Base-by-base conservation (phyloP, 768 basidiomycete species). In the Panaeolus cyanescens region DNA sequence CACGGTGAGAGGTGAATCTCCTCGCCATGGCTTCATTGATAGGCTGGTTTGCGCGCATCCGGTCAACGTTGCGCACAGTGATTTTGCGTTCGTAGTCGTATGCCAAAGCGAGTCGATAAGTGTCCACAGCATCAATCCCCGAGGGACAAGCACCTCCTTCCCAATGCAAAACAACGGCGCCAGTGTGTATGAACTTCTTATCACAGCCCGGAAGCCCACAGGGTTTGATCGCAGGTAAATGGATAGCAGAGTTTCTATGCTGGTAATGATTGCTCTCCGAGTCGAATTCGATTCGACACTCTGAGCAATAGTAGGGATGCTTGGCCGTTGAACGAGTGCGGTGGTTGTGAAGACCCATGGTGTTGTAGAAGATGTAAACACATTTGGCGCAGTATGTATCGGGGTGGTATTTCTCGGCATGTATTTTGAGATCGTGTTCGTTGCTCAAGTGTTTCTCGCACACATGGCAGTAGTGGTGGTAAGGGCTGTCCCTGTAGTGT, bases 101-200 rank as follows among this genome's bases (percentile, higher is more conserved):
- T 13, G 12, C 17, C 45, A 50, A 50, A 28, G 45, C 25, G 25
- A 50, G 22, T 3, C 45, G 45, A 50, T 28, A 28, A 8, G 30
- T 28, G 17, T 50, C 45, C 19, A 50, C 45, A 13, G 19, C 45
- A 33, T 65, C 65, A 39, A 81, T 69, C 13, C 83, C 79, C 0
- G 86, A 85, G 17, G 60, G 56, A 68, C 89, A 88, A 5, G 68
- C 62, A 3, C 87, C 87, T 12, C 80, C 72, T 66, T 90, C 89
- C 67, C 88, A 76, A 68, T 90, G 89, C 22, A 82, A 79, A 82
- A 62, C 56, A 90, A 74, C 8, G 85, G 82, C 8, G 86, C 79
- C 42, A 62, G 70, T 30, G 79, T n/a, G 81, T 60, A 84, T 68
- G 71, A 89, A 89, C 1, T 50, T 63, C 22, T 63, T 64, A 1